Evolutionary conservation across 2,329 filamentous ascomycete species (phyloP), one percentile per base, ranked within the genome.

Genomic region (Pseudopyricularia cyperi): DNA sequence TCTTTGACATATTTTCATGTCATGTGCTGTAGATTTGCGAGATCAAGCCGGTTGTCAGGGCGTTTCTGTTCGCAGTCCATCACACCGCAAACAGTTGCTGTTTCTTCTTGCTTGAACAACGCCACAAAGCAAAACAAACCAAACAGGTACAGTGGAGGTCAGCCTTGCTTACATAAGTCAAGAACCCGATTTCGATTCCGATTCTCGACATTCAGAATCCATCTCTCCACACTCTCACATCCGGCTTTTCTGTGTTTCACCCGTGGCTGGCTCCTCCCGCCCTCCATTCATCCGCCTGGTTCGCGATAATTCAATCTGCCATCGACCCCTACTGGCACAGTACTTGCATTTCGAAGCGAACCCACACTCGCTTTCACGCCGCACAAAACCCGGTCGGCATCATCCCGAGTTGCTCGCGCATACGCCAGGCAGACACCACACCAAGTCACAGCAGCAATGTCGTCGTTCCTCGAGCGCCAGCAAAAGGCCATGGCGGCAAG

Each of bases 391-490:
- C 17, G 8, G 37, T 42, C 37, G 37, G 37, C 37, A n/a, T 19
- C 46, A n/a, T n/a, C n/a, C n/a, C n/a, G n/a, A n/a, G n/a, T n/a
- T n/a, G n/a, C n/a, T n/a, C n/a, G n/a, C n/a, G 46, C 46, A 48
- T n/a, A 32, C 15, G 22, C 33, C 4, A 33, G 32, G 3, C 19
- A 26, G 24, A 9, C 11, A 4, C 33, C 39, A 42, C 7, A 51
- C 22, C 4, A 42, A 2, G 8, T n/a, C 19, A 11, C 37, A n/a
- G 37, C 37, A 42, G n/a, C n/a, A 42, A 42, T 42, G 37, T 42
- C 37, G 49, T 81, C 80, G 53, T 82, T 79, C 59, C 75, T 86
- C 55, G 79, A 85, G 59, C 80, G 79, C 59, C 80, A 84, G 66
- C 75, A 81, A 57, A 79, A 76, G 53, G 74, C 70, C 59, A 81